A percentile compares a stretch with the other conserved stretches of the same genome.
Conservation (phyloP, 208 protist genomes). For the Acanthamoeba triangularis region DNA sequence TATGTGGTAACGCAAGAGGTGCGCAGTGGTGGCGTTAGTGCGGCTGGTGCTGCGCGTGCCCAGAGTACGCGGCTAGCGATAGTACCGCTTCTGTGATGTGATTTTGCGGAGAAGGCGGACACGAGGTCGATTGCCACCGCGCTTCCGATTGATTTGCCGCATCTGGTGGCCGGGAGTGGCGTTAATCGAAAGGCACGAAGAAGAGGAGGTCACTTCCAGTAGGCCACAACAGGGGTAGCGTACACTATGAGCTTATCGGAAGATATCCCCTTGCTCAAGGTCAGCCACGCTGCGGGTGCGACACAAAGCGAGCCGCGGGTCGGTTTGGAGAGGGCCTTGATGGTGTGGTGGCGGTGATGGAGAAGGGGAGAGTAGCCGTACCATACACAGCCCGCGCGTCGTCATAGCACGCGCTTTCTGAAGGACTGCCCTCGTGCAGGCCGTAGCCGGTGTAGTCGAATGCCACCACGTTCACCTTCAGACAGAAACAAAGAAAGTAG, state of each 20-base stretch:
- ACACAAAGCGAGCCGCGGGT: too few relatives aligned
- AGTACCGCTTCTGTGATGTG: neutral
- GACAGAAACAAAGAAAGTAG: neutral
- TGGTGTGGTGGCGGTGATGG: neutral
- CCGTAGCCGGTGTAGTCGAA: constrained; percentile 22
- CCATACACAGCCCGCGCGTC: neutral
- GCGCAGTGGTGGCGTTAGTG: neutral
- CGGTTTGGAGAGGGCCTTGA: neutral
- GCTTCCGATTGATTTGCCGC: neutral
- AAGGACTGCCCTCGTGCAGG: neutral
- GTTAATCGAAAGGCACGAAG: neutral
- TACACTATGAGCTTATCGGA: neutral
- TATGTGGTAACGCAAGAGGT: neutral
- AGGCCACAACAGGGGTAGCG: neutral
- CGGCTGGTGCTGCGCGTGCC: neutral
- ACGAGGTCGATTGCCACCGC: neutral
- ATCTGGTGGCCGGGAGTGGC: neutral
- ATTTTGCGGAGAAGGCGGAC: neutral
- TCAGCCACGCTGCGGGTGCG: neutral
- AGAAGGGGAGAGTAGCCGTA: neutral
- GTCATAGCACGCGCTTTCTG: neutral
- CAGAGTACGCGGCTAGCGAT: neutral
- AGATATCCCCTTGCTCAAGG: neutral
- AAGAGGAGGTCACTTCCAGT: neutral
- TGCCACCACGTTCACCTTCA: constrained; percentile 24